These are phyloP conservation scores for Trametopsis cervina DNA, from an alignment of 768 basidiomycete species.

Conservation along the genomic window DNA sequence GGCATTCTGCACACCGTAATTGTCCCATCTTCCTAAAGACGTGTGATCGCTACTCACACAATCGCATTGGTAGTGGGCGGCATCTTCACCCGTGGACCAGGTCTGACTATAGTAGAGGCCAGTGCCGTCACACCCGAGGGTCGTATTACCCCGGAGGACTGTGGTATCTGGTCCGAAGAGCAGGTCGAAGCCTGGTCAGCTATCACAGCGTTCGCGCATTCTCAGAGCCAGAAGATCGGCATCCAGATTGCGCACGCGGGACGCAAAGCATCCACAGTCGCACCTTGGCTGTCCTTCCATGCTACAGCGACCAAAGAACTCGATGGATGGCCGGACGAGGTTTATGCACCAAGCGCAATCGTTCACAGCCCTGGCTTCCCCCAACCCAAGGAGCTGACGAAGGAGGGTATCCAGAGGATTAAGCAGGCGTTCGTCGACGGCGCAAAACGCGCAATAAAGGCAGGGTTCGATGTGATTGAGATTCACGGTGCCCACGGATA, in stretches of 20 bases:
- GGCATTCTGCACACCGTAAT: conserved; percentile 51
- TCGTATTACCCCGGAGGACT: conserved; percentile 57
- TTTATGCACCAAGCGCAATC: conserved; percentile 14
- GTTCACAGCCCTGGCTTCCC: conserved; percentile 5
- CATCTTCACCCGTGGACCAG: conserved; percentile 47
- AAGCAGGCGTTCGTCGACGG: conserved; percentile 25
- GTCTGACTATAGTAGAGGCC: conserved; percentile 58
- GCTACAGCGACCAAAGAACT: conserved; percentile 28
- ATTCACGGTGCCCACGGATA: conserved; percentile 26
- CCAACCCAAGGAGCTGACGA: conserved; percentile 18
- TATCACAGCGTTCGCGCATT: conserved; percentile 67
- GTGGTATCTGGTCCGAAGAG: conserved; percentile 56
- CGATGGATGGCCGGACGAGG: conserved; percentile 33
- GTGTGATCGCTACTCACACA: background rate
- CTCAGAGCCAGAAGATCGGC: conserved; percentile 60
- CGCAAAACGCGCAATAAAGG: conserved; percentile 32
- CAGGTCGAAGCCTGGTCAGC: conserved; percentile 37
- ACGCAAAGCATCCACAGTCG: conserved; percentile 59
- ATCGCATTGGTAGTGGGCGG: conserved; percentile 36
- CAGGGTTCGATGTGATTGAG: conserved; percentile 26
- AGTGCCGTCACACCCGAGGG: conserved; percentile 54
- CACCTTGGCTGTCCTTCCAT: conserved; percentile 50
- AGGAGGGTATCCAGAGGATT: conserved; percentile 20
- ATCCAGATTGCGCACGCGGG: conserved; percentile 77
- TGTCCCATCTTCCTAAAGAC: conserved; percentile 2